A percentile compares a stretch with the other conserved stretches of the same genome.
phyloP scores from a whole-genome alignment of 495 filamentous ascomycete species.

The Neurospora sp. region DNA sequence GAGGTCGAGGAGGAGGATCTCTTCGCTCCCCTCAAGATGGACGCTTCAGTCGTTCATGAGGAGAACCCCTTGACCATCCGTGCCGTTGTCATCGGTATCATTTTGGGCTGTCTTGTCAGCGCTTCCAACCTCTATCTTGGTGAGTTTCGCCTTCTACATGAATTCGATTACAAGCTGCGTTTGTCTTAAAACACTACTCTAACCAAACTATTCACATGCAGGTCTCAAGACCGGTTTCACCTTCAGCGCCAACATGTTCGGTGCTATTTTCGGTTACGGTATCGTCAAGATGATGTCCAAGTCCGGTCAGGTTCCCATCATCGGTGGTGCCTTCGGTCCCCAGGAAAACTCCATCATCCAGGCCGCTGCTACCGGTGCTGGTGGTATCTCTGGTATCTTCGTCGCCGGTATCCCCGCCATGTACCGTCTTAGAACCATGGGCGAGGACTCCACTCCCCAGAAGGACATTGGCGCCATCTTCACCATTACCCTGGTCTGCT shows the following conservation, averaged over 20 bases:
- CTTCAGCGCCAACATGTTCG: slow-evolving; percentile 49
- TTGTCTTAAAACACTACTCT: slow-evolving; percentile 5
- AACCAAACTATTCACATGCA: slow-evolving; percentile 9
- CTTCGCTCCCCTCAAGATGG: slow-evolving; percentile 38
- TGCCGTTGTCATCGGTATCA: slow-evolving; percentile 45
- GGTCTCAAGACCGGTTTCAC: slow-evolving; percentile 58
- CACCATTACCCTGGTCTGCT: slow-evolving; percentile 50
- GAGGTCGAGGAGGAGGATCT: slow-evolving; percentile 28
- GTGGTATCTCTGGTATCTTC: slow-evolving; percentile 54
- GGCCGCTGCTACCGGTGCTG: slow-evolving; percentile 52
- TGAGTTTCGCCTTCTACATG: slow-evolving; percentile 15
- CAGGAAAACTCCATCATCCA: slow-evolving; percentile 61
- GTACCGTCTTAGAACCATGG: slow-evolving; percentile 46
- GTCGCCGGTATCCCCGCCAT: slow-evolving; percentile 54
- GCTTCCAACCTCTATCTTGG: slow-evolving; percentile 57
- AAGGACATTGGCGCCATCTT: slow-evolving; percentile 49
- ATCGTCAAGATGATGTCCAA: slow-evolving; percentile 43
- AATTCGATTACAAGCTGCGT: not conserved
- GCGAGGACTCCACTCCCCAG: slow-evolving; percentile 33
- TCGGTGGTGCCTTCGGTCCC: slow-evolving; percentile 52
- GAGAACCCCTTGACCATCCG: slow-evolving; percentile 45
- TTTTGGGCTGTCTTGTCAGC: slow-evolving; percentile 51
- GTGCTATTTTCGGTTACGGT: slow-evolving; percentile 58
- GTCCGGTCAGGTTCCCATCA: slow-evolving; percentile 42
- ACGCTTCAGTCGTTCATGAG: slow-evolving; percentile 32